Evolutionary conservation across 108 stramenopile species (phyloP), one percentile per base, ranked within the genome.

Genomic region (Parmales sp.): DNA sequence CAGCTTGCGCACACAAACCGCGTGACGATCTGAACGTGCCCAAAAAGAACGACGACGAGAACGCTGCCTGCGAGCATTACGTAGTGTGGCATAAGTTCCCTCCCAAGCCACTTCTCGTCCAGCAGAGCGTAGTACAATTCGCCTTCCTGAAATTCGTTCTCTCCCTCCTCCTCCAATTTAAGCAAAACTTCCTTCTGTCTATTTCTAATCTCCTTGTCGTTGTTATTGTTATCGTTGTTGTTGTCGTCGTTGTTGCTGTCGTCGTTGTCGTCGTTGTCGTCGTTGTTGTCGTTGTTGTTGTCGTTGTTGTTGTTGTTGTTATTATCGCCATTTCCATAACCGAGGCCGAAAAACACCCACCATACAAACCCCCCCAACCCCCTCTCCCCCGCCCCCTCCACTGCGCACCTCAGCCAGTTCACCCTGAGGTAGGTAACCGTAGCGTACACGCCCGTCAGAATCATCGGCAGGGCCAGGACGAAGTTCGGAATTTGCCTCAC

Each of bases 11-110:
- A 88, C 36, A 92, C 80, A 48, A 92, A 69, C 25, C 88, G 77
- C 2, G 90, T 92, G 1, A 88, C 81, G 45, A 92, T 86, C 77
- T 92, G 88, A 18, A 92, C 86, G 51, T 92, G 90, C 3, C 88
- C 90, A 36, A 89, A 65, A 28, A 80, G 72, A 34, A 82, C 51
- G 1, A 85, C 88, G 19, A 92, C 64, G 0, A 88, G 9, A 0
- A 70, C 68, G 34, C 85, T 66, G 8, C 75, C 80, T 41, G 81
- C 86, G 48, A 92, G 67, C 34, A 88, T 70, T 1, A 87, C 88
- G 74, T 87, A 92, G 66, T 86, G 75, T 4, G 84, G 66, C 29
- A 92, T 75, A 45, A 86, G 45, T 8, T 38, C 39, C 0, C 70
- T 70, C 23, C 16, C 8, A 22, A 8, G 8, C 50, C n/a, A 22